Evolutionary conservation across 2,329 filamentous ascomycete species (phyloP), one percentile per base, ranked within the genome.

Genomic region (Grosmannia huntii): DNA sequence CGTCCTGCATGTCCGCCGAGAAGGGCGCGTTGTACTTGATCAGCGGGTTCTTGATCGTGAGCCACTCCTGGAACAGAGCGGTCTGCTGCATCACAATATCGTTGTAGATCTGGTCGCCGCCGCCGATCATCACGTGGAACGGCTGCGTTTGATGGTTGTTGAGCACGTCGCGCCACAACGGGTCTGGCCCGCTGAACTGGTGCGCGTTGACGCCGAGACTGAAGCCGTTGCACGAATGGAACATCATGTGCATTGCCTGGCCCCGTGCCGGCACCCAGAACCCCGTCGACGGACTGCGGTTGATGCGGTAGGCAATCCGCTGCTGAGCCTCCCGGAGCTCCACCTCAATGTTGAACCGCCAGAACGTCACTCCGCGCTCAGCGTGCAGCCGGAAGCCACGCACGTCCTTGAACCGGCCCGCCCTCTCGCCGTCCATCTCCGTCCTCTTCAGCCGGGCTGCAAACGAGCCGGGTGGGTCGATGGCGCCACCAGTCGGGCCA

Each of bases 81-180:
- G 89, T 89, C 60, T 95, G 78, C 51, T 83, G 77, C 72, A 89
- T 87, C 21, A 91, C 85, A 16, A 81, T 81, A 69, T 99, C 94
- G 64, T 96, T 97, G 73, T 96, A 99, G 61, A 99, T 87, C 71
- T 99, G 94, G 67, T 97, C 92, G 59, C 94, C 94, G 53, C 94
- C 95, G 41, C 94, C 95, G 64, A 99, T 81, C 94, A 99, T 99
- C 57, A 96, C 90, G 70, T 99, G 95, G 74, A 97, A 99, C 2
- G 94, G 94, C 56, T 85, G 83, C 49, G 85, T 88, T 70, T 96
- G 91, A 68, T 99, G 94, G 25, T 77, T 89, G 69, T 96, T 96
- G 61, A 97, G 76, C 6, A 97, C 90, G 69, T 99, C 94, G 58
- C 92, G 86, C 94, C 95, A 99, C 72, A 99, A 79, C 1, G 94